phyloP scores from a whole-genome alignment of 495 filamentous ascomycete genomes.

The Xylaria sp. region DNA sequence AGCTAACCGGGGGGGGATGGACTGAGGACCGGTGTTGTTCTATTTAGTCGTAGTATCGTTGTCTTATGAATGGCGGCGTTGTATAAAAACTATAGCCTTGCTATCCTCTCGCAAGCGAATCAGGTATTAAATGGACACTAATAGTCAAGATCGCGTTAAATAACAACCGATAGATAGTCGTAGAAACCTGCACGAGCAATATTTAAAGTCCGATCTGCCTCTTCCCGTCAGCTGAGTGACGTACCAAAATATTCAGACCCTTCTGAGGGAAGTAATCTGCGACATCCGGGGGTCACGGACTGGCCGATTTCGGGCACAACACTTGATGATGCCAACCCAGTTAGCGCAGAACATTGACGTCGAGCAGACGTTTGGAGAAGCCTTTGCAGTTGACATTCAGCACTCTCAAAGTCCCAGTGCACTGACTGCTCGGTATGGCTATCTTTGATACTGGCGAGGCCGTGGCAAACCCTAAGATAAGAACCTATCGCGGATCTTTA shows the following conservation, averaged over 20 bases:
- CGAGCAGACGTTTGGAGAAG: background rate
- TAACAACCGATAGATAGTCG: background rate
- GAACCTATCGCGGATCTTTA: background rate
- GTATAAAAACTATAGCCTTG: background rate
- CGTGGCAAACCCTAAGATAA: background rate
- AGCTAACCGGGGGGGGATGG: background rate
- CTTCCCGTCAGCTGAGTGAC: background rate
- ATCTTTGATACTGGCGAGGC: background rate
- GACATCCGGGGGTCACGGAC: background rate
- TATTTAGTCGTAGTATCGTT: background rate
- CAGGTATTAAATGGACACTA: background rate
- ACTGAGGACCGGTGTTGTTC: background rate
- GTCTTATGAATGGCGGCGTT: background rate
- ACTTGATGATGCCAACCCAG: background rate
- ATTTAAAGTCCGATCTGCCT: background rate
- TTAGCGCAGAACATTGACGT: background rate
- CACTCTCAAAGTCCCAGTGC: no score
- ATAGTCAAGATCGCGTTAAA: background rate
- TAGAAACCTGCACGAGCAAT: background rate
- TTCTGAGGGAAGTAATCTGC: background rate
- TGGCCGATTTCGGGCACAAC: background rate
- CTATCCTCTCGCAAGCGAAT: background rate
- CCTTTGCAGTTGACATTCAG: background rate
- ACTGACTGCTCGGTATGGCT: no score
- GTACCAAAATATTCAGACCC: background rate